Conservation (phyloP, 2,329 filamentous ascomycete species). For the Conoideocrella luteorostrata region DNA sequence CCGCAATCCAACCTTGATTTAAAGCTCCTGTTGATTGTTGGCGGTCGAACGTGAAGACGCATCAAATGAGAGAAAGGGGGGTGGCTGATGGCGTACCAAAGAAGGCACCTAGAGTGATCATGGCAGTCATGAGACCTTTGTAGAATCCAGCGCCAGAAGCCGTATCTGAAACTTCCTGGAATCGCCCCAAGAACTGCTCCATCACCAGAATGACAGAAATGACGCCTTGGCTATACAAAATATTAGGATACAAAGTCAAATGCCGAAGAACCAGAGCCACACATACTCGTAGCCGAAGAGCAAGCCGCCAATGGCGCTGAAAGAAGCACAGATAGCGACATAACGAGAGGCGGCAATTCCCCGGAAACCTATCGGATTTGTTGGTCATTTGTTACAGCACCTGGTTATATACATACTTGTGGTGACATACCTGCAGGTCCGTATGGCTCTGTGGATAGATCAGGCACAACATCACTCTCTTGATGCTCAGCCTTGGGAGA, state of each 20-base stretch:
- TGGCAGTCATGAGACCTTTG: conserved; percentile 41
- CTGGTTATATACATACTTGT: too few relatives aligned
- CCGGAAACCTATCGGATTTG: conserved; percentile 19
- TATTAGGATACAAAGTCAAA: not conserved
- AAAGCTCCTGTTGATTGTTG: conserved; percentile 29
- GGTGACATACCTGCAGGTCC: conserved; percentile 17
- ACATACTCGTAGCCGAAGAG: conserved; percentile 29
- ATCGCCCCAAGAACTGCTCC: conserved; percentile 25
- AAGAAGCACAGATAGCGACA: conserved; percentile 25
- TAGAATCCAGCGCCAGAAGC: conserved; percentile 31
- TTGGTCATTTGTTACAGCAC: too few relatives aligned
- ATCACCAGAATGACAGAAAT: conserved; percentile 32
- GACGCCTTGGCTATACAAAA: conserved; percentile 28
- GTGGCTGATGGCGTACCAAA: conserved; percentile 20
- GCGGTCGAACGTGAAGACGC: too few relatives aligned
- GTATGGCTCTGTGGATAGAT: conserved; percentile 16
- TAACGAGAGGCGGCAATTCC: conserved; percentile 26
- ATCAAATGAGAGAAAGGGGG: not conserved
- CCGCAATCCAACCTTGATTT: conserved; percentile 30
- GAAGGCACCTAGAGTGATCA: conserved; percentile 40
- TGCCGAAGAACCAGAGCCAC: not conserved
- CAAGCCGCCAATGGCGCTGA: conserved; percentile 30
- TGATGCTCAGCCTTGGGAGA: conserved; percentile 15
- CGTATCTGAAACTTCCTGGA: conserved; percentile 24
- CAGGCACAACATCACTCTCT: conserved; percentile 11